Percentiles rank a stretch among this genome's conserved stretches.
Evolutionary conservation across 768 basidiomycete genomes (phyloP).

Genomic region (Tricholoma furcatifolium): DNA sequence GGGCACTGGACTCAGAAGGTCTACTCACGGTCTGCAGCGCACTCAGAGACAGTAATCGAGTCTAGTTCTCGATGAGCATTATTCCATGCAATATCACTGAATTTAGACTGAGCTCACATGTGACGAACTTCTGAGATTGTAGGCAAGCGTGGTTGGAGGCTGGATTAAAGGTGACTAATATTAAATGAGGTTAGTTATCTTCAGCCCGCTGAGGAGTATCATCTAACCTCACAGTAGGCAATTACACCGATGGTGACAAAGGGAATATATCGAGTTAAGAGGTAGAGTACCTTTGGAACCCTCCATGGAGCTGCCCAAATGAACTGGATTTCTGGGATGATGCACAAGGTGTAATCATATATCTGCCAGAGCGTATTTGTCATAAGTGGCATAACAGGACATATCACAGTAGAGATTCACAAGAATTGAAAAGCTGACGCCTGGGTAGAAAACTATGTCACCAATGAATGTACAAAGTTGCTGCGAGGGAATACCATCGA

Average conservation of each 20-base stretch:
- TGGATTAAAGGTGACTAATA: neutral
- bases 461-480: no score
- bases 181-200: neutral
- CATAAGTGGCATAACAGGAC: no score
- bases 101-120: neutral
- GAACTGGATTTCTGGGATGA: neutral
- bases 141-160: neutral
- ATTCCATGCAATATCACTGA: neutral
- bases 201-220: neutral
- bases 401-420: no score
- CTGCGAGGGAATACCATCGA: no score
- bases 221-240: neutral
- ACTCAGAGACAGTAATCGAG: neutral
- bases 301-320: slow-evolving; percentile 14
- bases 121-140: neutral
- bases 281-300: slow-evolving; percentile 11
- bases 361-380: slow-evolving; percentile 10
- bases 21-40: slow-evolving; percentile 4
- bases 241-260: neutral
- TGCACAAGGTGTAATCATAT: slow-evolving; percentile 20
- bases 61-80: neutral
- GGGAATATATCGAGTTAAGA: slow-evolving; percentile 12
- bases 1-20: neutral
- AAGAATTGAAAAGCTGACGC: no score
- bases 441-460: no score